phyloP scores from a whole-genome alignment of 345 rosid species.

The Linum lewisii region DNA sequence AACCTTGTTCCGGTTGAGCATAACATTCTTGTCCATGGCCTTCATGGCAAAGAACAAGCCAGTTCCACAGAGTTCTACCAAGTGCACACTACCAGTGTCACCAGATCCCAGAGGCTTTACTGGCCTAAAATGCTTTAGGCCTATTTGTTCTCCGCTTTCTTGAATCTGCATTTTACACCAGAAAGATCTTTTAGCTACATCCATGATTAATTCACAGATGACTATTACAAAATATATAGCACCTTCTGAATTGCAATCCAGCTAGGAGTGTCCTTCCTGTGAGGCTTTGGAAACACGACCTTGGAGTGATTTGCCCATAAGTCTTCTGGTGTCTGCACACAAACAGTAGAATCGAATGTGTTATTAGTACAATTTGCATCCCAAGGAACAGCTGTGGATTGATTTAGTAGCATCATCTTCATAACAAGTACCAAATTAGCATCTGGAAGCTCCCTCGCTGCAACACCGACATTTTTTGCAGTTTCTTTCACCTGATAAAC shows the following conservation, averaged over 20 bases:
- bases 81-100: slow-evolving; percentile 97
- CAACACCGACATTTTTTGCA: slow-evolving; percentile 82
- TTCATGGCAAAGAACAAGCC: slow-evolving; percentile 76
- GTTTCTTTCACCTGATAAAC: slow-evolving; percentile 83
- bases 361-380: slow-evolving; percentile 5
- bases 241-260: slow-evolving; percentile 85
- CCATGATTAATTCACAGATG: not conserved
- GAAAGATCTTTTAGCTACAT: not conserved
- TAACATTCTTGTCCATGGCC: slow-evolving; percentile 83
- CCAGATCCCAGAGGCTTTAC: slow-evolving; percentile 90
- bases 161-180: slow-evolving; percentile 29
- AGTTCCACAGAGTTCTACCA: slow-evolving; percentile 81
- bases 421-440: slow-evolving; percentile 59
- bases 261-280: slow-evolving; percentile 56
- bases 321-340: slow-evolving; percentile 79
- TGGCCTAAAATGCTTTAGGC: slow-evolving; percentile 74
- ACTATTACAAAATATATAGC: not conserved
- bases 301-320: slow-evolving; percentile 86
- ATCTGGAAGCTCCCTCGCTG: slow-evolving; percentile 90
- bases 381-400: slow-evolving; percentile 1
- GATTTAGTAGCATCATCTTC: not conserved
- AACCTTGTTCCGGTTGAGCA: slow-evolving; percentile 95
- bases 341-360: slow-evolving; percentile 3
- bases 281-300: slow-evolving; percentile 74
- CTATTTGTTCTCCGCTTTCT: slow-evolving; percentile 60